Evolutionary conservation across 495 filamentous ascomycete species (phyloP), one percentile per base, ranked within the genome.

Genomic region (Recurvomyces mirabilis): DNA sequence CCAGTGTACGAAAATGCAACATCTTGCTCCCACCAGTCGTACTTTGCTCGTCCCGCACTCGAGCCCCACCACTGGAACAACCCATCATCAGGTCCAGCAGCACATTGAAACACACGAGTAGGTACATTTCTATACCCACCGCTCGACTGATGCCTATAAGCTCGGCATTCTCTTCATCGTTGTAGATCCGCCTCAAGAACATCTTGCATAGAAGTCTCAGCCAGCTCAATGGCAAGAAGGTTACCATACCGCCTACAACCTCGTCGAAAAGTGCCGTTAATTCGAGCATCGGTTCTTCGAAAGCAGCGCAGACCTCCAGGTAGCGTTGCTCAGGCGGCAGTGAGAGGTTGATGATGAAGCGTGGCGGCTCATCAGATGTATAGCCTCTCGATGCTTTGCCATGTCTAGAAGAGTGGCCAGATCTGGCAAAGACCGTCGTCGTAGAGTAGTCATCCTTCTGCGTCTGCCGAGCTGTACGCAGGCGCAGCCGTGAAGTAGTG

Each of bases 1-100:
- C 79, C 36, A 83, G 57, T 2, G 76, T 79, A 7, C 79, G 62
- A 50, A 81, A 83, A 58, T 82, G 79, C 47, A 80, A 47, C 67
- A 81, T 72, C 35, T 51, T 60, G 0, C 44, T 43, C 6, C 51
- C 41, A 19, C 55, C 33, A n/a, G n/a, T n/a, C n/a, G n/a, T n/a
- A n/a, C n/a, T n/a, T 1, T 46, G 41, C 21, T 40, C 53, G 1
- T 57, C 49, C 24, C 60, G 52, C 1, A 63, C 42, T 19, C 59
- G 46, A 1, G 65, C 67, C 1, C 62, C 76, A 14, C 78, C 78
- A 53, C 73, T 79, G 13, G 76, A 79, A 54, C 78, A 83, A 1
- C 79, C 79, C 64, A 83, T 72, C 19, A 81, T 63, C 12, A 71
- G 55, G 58, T 83, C 79, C 3, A 83, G 68, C 4, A 80, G 56